Evolutionary conservation across 2,329 filamentous ascomycete genomes (phyloP).

Genomic region (Xylaria sp.): DNA sequence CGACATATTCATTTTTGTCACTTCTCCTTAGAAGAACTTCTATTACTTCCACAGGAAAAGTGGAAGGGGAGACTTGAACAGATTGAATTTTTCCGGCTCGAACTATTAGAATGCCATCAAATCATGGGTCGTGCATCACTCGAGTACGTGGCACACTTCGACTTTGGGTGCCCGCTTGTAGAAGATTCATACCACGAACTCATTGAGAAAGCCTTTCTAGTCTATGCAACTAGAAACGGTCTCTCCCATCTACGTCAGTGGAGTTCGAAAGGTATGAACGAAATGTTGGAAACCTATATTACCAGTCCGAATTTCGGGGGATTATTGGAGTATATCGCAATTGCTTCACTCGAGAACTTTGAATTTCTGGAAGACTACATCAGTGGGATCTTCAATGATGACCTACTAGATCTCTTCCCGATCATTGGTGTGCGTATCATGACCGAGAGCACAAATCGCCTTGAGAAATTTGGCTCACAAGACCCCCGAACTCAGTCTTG

Average conservation of each 20-base stretch:
- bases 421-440: no score
- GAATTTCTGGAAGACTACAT: no score
- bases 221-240: constrained; percentile 9
- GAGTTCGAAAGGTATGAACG: neutral
- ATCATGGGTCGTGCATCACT: constrained; percentile 2
- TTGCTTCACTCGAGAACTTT: neutral
- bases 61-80: constrained; percentile 5
- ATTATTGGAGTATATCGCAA: neutral
- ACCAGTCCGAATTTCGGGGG: constrained; percentile 6
- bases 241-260: neutral
- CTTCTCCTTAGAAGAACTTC: constrained; percentile 7
- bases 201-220: neutral
- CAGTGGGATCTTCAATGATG: no score
- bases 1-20: constrained; percentile 4
- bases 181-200: constrained; percentile 14
- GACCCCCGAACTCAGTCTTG: no score
- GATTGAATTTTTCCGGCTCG: constrained; percentile 9
- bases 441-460: no score
- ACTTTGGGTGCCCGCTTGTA: constrained; percentile 11
- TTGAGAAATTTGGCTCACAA: no score
- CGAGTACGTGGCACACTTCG: constrained; percentile 6
- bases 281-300: neutral
- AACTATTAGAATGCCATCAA: constrained; percentile 4
- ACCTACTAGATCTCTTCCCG: no score
- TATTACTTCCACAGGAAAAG: constrained; percentile 5